phyloP scores from a whole-genome alignment of 768 basidiomycete species.

The Chalciporus piperatus region DNA sequence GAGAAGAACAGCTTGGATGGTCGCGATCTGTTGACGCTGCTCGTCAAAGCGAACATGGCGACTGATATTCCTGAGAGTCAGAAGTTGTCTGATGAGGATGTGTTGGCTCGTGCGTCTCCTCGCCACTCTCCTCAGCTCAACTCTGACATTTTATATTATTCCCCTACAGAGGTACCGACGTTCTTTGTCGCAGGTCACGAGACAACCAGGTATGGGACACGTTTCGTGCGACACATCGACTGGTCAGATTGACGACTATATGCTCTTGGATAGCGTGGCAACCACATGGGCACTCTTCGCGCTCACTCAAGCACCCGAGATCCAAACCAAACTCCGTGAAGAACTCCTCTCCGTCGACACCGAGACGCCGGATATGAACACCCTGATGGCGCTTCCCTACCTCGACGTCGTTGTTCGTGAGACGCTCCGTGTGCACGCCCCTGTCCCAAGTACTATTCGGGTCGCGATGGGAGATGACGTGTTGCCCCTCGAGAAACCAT shows the following conservation, averaged over 20 bases:
- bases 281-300: slow-evolving; percentile 60
- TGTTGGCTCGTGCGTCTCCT: slow-evolving; percentile 47
- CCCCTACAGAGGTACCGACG: slow-evolving; percentile 51
- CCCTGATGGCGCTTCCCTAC: slow-evolving; percentile 61
- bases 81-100: slow-evolving; percentile 59
- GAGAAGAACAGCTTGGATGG: slow-evolving; percentile 33
- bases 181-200: slow-evolving; percentile 62
- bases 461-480: slow-evolving; percentile 51
- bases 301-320: slow-evolving; percentile 44
- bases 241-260: not conserved
- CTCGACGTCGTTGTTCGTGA: slow-evolving; percentile 65
- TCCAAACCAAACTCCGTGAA: slow-evolving; percentile 55
- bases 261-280: slow-evolving; percentile 29
- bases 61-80: slow-evolving; percentile 55
- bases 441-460: slow-evolving; percentile 43
- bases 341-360: slow-evolving; percentile 53
- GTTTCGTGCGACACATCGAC: no score
- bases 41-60: slow-evolving; percentile 64
- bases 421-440: slow-evolving; percentile 54
- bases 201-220: slow-evolving; percentile 44
- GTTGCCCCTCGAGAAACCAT: slow-evolving; percentile 47
- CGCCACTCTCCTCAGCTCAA: not conserved
- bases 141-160: not conserved
- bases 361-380: slow-evolving; percentile 66
- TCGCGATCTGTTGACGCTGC: slow-evolving; percentile 57